phyloP scores from a whole-genome alignment of 1,139 yeast genomes.

The Magnusiomyces ingens region DNA sequence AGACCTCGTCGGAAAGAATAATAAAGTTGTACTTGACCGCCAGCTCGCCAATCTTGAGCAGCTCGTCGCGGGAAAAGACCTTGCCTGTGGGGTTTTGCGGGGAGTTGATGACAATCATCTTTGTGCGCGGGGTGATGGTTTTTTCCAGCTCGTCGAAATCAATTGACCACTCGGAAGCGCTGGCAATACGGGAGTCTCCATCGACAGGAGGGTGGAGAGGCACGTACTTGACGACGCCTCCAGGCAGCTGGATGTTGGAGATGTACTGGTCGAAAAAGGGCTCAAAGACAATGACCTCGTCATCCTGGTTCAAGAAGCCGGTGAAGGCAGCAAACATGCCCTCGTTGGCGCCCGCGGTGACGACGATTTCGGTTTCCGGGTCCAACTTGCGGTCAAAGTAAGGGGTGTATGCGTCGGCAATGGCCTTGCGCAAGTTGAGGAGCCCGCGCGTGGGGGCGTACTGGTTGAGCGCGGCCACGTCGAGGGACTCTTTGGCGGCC shows the following conservation, averaged over 20 bases:
- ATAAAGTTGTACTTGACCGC: slow-evolving; percentile 79
- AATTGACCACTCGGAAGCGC: slow-evolving; percentile 81
- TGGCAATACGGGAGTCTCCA: slow-evolving; percentile 53
- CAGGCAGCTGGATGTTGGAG: slow-evolving; percentile 86
- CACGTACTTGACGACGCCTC: slow-evolving; percentile 83
- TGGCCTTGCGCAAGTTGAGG: slow-evolving; percentile 60
- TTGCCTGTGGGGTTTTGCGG: slow-evolving; percentile 98
- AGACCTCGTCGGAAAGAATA: slow-evolving; percentile 87
- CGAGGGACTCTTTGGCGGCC: slow-evolving; percentile 74
- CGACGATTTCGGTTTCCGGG: slow-evolving; percentile 58
- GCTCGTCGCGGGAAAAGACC: slow-evolving; percentile 68
- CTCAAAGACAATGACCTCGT: slow-evolving; percentile 94
- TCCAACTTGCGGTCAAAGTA: slow-evolving; percentile 53
- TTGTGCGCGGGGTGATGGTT: slow-evolving; percentile 68
- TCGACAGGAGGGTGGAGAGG: slow-evolving; percentile 80
- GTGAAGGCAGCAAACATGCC: slow-evolving; percentile 82
- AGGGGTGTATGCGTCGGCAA: slow-evolving; percentile 65
- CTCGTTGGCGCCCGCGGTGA: slow-evolving; percentile 96
- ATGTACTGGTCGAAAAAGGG: slow-evolving; percentile 97
- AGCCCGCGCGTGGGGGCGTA: slow-evolving; percentile 90
- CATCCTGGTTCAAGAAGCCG: slow-evolving; percentile 80
- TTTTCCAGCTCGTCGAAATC: slow-evolving; percentile 70
- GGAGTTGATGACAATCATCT: slow-evolving; percentile 78
- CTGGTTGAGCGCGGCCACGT: slow-evolving; percentile 70
- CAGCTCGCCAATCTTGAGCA: slow-evolving; percentile 64